Percentiles rank a stretch among this genome's conserved stretches.
These are phyloP conservation scores for Lentinula lateritia DNA, from an alignment of 768 basidiomycete genomes.

Conservation along the genomic window DNA sequence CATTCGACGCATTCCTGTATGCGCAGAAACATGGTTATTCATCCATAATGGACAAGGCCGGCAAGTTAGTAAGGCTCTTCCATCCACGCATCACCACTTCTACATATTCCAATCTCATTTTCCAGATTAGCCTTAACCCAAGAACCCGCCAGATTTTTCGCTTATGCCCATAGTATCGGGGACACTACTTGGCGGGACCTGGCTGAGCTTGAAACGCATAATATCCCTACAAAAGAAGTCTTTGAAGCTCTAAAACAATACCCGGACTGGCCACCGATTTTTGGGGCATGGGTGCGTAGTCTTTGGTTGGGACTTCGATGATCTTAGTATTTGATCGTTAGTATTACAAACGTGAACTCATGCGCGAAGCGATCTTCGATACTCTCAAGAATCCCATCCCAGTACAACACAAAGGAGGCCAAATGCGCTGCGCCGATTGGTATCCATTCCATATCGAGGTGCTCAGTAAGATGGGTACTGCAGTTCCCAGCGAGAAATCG, in stretches of 20 bases:
- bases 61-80: neutral
- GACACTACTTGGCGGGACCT: neutral
- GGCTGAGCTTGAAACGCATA: neutral
- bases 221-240: neutral
- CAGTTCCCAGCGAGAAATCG: neutral
- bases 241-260: neutral
- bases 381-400: neutral
- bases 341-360: neutral
- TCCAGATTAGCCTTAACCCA: neutral
- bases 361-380: neutral
- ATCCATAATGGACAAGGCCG: constrained; percentile 1
- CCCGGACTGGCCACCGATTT: constrained; percentile 1
- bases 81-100: neutral
- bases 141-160: constrained; percentile 4
- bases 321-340: neutral
- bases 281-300: constrained; percentile 1
- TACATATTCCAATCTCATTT: neutral
- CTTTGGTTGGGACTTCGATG: neutral
- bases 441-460: neutral
- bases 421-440: neutral
- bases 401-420: neutral
- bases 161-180: constrained; percentile 1
- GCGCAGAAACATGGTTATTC: neutral
- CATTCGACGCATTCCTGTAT: constrained; percentile 1
- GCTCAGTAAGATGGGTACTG: neutral